Conservation (phyloP, 1,139 yeast species). For the Yamadazyma taylorii region DNA sequence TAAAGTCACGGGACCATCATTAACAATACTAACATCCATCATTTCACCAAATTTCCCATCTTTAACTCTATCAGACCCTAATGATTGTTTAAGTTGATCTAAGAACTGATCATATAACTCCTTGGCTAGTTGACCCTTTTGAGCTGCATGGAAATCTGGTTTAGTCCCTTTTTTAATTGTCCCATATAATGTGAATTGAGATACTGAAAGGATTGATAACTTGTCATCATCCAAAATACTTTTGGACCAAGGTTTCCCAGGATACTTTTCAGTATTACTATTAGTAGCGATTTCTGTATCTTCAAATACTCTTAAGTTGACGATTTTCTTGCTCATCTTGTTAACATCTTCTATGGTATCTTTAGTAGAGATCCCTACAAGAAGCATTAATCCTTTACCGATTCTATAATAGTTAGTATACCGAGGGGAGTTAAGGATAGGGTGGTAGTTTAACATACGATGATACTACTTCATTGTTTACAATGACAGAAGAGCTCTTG, state of each 20-base stretch:
- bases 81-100: conserved; percentile 41
- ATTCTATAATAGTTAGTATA: conserved; percentile 40
- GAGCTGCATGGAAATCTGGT: conserved; percentile 91
- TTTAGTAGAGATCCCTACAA: conserved; percentile 79
- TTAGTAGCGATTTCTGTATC: conserved; percentile 38
- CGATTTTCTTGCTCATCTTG: conserved; percentile 65
- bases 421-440: too few relatives aligned
- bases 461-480: conserved; percentile 67
- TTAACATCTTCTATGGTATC: conserved; percentile 75
- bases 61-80: conserved; percentile 65
- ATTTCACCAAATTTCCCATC: conserved; percentile 95
- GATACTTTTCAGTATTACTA: conserved; percentile 40
- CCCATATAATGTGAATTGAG: conserved; percentile 88
- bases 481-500: conserved; percentile 82
- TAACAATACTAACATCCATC: conserved; percentile 88
- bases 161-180: conserved; percentile 85
- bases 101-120: conserved; percentile 67
- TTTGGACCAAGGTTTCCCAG: conserved; percentile 61
- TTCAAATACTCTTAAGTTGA: conserved; percentile 70
- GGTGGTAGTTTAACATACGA: conserved; percentile 55
- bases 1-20: conserved; percentile 84
- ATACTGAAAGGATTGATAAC: conserved; percentile 52
- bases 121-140: conserved; percentile 73
- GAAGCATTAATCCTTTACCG: conserved; percentile 69
- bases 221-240: conserved; percentile 33